Base-by-base conservation (phyloP, 805 yeast species). In the Komagataella phaffii region DNA sequence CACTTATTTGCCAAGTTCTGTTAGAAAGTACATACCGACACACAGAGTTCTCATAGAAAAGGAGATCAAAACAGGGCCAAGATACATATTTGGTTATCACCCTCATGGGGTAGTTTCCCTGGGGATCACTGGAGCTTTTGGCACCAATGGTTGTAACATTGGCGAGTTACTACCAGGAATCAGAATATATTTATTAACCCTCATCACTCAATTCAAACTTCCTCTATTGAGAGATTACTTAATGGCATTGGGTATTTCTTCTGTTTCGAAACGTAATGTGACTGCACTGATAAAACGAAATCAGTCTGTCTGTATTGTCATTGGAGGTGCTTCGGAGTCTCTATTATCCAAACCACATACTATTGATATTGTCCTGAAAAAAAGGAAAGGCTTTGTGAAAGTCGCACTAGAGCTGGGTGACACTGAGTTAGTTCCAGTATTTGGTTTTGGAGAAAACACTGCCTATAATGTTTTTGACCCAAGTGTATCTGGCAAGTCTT, bases 81-180 rank as follows among this genome's bases (percentile, higher is more conserved):
- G 84, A 44, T 91, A 93, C 64, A 79, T 91, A 2, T 91, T 91
- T 66, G 95, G 96, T 0, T 83, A 88, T 61, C 97, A 90, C 65
- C 99, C 99, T 0, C 99, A 93, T 64, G 99, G 99, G 0, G 90
- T 91, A 14, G 89, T 90, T 10, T 86, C 96, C 1, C 75, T 90
- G 76, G 96, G 97, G 2, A 90, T 84, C 1, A 81, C 90, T 63
- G 96, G 96, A 1, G 81, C 83, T 0, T 70, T 90, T 55, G 88
- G 84, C 0, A 86, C 95, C 3, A 89, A 90, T 54, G 91, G 95
- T 19, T 81, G 88, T 3, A 74, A 77, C 21, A 83, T 85, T 74
- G 70, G 78, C 18, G 65, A 74, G 18, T 56, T 78, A 10, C 88
- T 91, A 56, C 96, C 98, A 0, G 96, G 96, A 0, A 79, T 93